These are phyloP conservation scores for Suhomyces bolitotheri DNA, from an alignment of 1,139 yeast species.

Conservation along the genomic window DNA sequence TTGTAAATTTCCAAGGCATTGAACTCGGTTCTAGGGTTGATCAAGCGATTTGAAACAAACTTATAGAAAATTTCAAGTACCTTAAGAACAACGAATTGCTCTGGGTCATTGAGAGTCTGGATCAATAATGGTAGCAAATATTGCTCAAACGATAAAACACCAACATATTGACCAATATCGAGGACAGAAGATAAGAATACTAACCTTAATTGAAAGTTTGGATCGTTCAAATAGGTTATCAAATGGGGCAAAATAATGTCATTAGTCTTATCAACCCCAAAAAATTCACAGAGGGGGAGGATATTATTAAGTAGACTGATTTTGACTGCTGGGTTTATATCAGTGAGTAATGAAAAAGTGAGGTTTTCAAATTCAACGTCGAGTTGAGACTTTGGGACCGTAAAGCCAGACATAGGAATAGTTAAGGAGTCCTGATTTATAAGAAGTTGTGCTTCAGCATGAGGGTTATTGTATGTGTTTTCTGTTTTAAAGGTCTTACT, in stretches of 20 bases:
- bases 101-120: conserved; percentile 80
- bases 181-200: conserved; percentile 78
- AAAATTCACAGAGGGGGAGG: conserved; percentile 72
- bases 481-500: conserved; percentile 54
- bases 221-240: conserved; percentile 86
- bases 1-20: conserved; percentile 43
- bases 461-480: conserved; percentile 5
- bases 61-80: conserved; percentile 64
- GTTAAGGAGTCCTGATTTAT: conserved; percentile 1
- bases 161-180: conserved; percentile 76
- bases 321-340: conserved; percentile 63
- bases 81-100: conserved; percentile 78
- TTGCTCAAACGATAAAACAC: conserved; percentile 80
- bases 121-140: conserved; percentile 80
- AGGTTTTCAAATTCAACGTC: conserved; percentile 60
- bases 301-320: conserved; percentile 69
- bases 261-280: conserved; percentile 85
- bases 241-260: conserved; percentile 87
- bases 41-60: conserved; percentile 34
- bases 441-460: not conserved
- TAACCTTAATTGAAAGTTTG: conserved; percentile 63
- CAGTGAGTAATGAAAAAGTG: conserved; percentile 67
- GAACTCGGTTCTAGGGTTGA: conserved; percentile 41
- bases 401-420: conserved; percentile 17
- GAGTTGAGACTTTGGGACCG: conserved; percentile 30